phyloP scores from a whole-genome alignment of 2,329 filamentous ascomycete genomes.

The Alternaria longipes region DNA sequence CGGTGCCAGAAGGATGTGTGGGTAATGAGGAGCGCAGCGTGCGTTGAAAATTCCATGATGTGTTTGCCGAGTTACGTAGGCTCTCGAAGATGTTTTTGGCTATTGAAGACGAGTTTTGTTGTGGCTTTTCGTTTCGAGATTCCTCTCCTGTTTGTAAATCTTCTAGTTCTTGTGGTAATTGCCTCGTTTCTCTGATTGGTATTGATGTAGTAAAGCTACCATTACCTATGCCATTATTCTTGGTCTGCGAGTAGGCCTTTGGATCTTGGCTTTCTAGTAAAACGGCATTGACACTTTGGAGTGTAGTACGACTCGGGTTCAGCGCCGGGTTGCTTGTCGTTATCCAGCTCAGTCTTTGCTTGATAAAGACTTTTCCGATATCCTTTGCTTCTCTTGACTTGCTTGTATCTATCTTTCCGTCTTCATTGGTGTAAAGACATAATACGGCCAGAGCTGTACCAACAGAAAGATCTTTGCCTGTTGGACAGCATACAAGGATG shows the following conservation, averaged over 20 bases:
- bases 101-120: neutral
- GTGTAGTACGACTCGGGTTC: constrained; percentile 83
- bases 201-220: neutral
- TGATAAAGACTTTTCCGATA: constrained; percentile 80
- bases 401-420: constrained; percentile 57
- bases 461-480: constrained; percentile 81
- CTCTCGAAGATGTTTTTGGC: constrained; percentile 23
- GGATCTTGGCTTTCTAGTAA: constrained; percentile 65
- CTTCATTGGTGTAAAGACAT: constrained; percentile 75
- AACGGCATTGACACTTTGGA: constrained; percentile 92
- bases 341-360: constrained; percentile 80
- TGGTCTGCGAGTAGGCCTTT: constrained; percentile 6
- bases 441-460: constrained; percentile 79
- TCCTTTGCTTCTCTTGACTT: constrained; percentile 3
- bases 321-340: constrained; percentile 79
- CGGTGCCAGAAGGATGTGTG: constrained; percentile 71
- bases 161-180: neutral
- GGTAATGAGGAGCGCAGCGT: constrained; percentile 64
- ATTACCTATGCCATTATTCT: neutral
- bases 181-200: neutral
- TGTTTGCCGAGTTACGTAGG: constrained; percentile 12
- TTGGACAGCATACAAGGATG: constrained; percentile 71
- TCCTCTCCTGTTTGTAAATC: neutral
- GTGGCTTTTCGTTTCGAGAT: neutral
- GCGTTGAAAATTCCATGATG: constrained; percentile 70